phyloP scores from a whole-genome alignment of 805 yeast genomes.

The Kregervanrija delftensis region DNA sequence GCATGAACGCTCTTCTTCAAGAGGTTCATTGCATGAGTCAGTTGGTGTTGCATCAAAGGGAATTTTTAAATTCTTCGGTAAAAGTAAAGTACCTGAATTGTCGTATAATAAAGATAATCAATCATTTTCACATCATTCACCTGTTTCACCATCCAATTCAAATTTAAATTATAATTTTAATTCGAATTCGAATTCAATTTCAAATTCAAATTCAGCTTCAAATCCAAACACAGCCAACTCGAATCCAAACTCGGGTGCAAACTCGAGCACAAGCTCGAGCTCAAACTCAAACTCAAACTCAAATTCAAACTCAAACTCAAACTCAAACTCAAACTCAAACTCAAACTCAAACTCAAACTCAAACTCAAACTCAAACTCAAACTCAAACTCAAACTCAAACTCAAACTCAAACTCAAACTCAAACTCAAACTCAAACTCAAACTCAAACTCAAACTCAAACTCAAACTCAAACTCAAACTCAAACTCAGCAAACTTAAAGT shows the following conservation, averaged over 20 bases:
- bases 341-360: constrained; percentile 1
- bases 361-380: too few species aligned
- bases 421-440: too few species aligned
- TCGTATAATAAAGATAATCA: constrained; percentile 4
- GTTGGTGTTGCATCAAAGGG: constrained; percentile 23
- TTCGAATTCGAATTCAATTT: too few species aligned
- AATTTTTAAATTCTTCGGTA: constrained; percentile 26
- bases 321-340: constrained; percentile 8
- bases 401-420: too few species aligned
- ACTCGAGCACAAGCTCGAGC: too few species aligned
- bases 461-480: constrained; percentile 3
- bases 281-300: constrained; percentile 7
- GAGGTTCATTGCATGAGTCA: constrained; percentile 21
- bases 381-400: too few species aligned
- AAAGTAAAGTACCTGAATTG: constrained; percentile 13
- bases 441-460: too few species aligned
- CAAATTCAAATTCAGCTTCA: too few species aligned
- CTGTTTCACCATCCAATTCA: constrained; percentile 19
- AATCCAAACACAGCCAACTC: too few species aligned
- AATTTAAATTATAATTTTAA: too few species aligned
- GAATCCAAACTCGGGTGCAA: too few species aligned
- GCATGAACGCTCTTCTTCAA: constrained; percentile 23
- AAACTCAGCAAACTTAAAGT: constrained; percentile 7
- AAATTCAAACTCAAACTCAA: constrained; percentile 8
- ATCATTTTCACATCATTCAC: constrained; percentile 9